Evolutionary conservation across 352 stramenopile genomes (phyloP), one percentile per base, ranked within the genome.

Genomic region (Globisporangium sylvaticum): DNA sequence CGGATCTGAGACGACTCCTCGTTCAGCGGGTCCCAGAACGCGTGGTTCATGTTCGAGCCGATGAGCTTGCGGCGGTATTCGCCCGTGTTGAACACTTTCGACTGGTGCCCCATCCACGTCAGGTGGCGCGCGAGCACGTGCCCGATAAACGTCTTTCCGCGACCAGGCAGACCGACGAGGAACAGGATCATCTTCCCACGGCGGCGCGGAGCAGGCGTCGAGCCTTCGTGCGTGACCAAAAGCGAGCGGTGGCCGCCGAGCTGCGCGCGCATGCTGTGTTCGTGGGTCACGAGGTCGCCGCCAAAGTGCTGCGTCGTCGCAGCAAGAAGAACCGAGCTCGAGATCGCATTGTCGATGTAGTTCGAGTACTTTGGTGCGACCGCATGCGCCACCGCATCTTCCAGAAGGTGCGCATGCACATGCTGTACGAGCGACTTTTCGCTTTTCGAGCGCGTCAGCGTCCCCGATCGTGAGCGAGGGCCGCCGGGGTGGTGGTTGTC

Each of bases 291-390:
- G 3, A 95, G 69, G 42, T 95, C 87, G 1, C 87, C 87, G 29
- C 87, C 87, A 82, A 95, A 95, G 71, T 95, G 83, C 72, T 95
- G 83, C 66, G 87, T 93, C 10, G 84, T 91, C 5, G 87, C 87
- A 18, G 87, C 87, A 22, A 95, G 69, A 34, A 95, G 62, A 27
- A 95, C 83, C 22, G 82, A 91, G 32, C 78, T 90, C 44, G 83
- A 72, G n/a, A 84, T 84, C 4, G 70, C 72, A 44, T 91, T 83
- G 66, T 87, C 78, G 34, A 92, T 68, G 68, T 88, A 89, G 69
- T 89, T 83, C n/a, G 74, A 72, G 67, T 90, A 89, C 75, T 92
- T 92, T 37, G 86, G 77, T 25, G 75, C 79, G 1, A 77, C 53
- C 9, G 48, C 32, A 39, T 39, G 32, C 9, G 32, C 32, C 10